Base-by-base conservation (phyloP, 768 basidiomycete genomes). In the Hericium erinaceus region DNA sequence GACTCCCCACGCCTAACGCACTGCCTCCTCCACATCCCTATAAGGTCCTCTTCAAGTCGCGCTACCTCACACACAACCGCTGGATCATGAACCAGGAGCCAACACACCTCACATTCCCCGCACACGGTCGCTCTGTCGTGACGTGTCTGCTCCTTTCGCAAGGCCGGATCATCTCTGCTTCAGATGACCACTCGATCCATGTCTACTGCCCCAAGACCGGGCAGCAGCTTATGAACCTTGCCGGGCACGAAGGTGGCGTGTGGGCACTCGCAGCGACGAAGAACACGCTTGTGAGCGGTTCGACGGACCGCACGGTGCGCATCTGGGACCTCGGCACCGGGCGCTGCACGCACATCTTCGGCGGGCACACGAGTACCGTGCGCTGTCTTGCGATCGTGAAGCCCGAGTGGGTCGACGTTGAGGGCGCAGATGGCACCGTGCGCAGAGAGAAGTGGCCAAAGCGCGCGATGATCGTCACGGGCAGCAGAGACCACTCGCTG, bases 101-200 rank as follows among this genome's bases (percentile, higher is more conserved):
- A 13, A 87, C 82, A 62, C 87, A 89, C 57, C 75, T 85, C 53
- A 85, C 86, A 4, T 95, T 98, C 74, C 79, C 87, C 1, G 94
- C 94, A 11, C 90, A 94, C 64, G 92, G 92, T 0, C 82, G 82
- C 48, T 85, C 87, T 22, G 95, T 98, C 60, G 93, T 99, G 68
- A 99, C 95, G 44, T 97, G 94, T 69, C 83, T 98, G 49, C 82
- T 98, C 64, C 92, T 99, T 74, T 97, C 95, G 52, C 84, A 85
- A 59, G 89, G 90, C 33, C 92, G 95, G 60, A 92, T 99, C 72
- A 92, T 99, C 66, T 94, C 92, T 11, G 95, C 95, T 11, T 95
- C 93, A 0, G 95, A 99, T 70, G 95, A 98, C 71, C 92, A 98
- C 65, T 90, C 92, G 3, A 97, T 98, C 66, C 91, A 95, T 66